Conservation (phyloP, 2,329 filamentous ascomycete genomes). For the Paraphoma chrysanthemicola region DNA sequence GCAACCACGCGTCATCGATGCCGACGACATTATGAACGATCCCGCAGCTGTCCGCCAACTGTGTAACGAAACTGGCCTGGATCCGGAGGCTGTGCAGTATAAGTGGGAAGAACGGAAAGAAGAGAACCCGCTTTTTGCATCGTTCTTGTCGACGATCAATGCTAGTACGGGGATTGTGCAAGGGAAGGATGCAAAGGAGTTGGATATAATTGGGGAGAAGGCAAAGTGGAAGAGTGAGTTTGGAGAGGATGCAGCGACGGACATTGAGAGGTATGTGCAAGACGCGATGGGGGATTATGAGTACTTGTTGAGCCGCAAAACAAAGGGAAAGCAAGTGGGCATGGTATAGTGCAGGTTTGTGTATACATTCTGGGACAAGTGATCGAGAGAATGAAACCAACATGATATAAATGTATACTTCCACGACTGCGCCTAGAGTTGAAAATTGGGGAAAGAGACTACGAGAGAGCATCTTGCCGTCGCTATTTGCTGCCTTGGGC, state of each 20-base stretch:
- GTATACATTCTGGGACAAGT: too few relatives aligned
- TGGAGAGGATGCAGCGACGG: conserved; percentile 9
- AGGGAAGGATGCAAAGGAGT: conserved; percentile 5
- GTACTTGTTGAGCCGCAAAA: conserved; percentile 11
- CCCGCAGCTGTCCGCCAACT: conserved; percentile 12
- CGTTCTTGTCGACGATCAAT: conserved; percentile 12
- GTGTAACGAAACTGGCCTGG: conserved; percentile 11
- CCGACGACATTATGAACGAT: conserved; percentile 22
- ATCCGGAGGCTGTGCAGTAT: conserved; percentile 17
- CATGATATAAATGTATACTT: too few relatives aligned
- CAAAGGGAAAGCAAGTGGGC: background rate
- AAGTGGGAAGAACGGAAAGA: conserved; percentile 15
- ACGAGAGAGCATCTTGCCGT: too few relatives aligned
- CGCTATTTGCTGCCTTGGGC: too few relatives aligned
- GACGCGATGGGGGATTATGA: conserved; percentile 21
- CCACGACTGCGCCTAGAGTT: too few relatives aligned
- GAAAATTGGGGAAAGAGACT: too few relatives aligned
- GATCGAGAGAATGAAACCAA: too few relatives aligned
- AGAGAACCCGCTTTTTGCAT: conserved; percentile 4
- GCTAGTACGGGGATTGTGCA: conserved; percentile 14
- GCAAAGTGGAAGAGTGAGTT: conserved; percentile 18
- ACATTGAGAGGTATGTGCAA: conserved; percentile 6
- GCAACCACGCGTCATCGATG: conserved; percentile 17
- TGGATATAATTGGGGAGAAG: conserved; percentile 14
- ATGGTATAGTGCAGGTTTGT: background rate